These are phyloP conservation scores for Saturnispora saitoi DNA, from an alignment of 805 yeast species.

Conservation along the genomic window DNA sequence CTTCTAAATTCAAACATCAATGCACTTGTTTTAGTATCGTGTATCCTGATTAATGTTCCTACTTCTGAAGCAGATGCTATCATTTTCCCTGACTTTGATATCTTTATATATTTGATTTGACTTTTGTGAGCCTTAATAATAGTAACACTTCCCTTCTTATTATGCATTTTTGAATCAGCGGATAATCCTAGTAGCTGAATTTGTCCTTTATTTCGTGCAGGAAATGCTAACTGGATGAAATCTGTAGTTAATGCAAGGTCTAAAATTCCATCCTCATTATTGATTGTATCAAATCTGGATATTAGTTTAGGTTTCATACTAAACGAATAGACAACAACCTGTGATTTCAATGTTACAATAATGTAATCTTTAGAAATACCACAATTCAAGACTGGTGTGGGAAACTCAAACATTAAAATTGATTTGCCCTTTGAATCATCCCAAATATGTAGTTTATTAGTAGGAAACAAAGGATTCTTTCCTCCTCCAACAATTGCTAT, in stretches of 20 bases:
- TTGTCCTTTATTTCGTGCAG: conserved; percentile 69
- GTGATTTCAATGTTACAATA: conserved; percentile 59
- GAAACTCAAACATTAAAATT: conserved; percentile 66
- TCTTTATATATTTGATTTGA: conserved; percentile 49
- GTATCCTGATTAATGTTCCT: conserved; percentile 74
- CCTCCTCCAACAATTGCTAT: conserved; percentile 91
- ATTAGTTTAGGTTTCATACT: conserved; percentile 68
- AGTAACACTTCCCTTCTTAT: conserved; percentile 34
- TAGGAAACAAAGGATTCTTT: conserved; percentile 63
- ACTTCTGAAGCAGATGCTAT: conserved; percentile 76
- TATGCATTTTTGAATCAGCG: neutral
- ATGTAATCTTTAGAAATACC: conserved; percentile 68
- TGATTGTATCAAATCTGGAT: conserved; percentile 54
- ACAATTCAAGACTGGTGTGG: conserved; percentile 66
- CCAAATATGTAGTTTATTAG: conserved; percentile 80
- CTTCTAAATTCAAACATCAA: conserved; percentile 79
- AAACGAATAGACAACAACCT: conserved; percentile 70
- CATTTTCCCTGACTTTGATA: conserved; percentile 56
- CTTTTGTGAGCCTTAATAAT: conserved; percentile 74
- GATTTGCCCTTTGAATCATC: conserved; percentile 78
- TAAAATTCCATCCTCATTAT: conserved; percentile 56
- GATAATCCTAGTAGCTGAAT: conserved; percentile 71
- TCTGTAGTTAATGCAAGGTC: conserved; percentile 30
- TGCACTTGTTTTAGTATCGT: conserved; percentile 59
- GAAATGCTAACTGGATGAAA: conserved; percentile 53